phyloP scores from a whole-genome alignment of 2,329 filamentous ascomycete genomes.

The Trichophyton simii region DNA sequence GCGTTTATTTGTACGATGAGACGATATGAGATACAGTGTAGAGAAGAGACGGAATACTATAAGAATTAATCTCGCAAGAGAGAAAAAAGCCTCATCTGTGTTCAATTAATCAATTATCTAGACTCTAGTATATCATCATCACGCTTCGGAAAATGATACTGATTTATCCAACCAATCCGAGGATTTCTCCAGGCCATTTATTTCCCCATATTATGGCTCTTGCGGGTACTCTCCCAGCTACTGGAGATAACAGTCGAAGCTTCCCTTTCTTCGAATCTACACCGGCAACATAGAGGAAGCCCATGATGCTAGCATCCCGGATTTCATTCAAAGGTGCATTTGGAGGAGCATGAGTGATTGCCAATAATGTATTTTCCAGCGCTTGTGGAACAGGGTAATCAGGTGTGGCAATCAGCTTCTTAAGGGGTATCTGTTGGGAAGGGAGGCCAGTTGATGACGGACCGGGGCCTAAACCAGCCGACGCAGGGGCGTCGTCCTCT shows the following conservation, averaged over 20 bases:
- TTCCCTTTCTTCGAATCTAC: constrained; percentile 75
- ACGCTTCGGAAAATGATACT: background rate
- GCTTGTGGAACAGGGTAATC: constrained; percentile 36
- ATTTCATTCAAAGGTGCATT: constrained; percentile 60
- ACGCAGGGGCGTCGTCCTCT: constrained; percentile 13
- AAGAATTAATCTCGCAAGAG: background rate
- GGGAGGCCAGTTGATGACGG: constrained; percentile 14
- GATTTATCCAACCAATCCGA: constrained; percentile 54
- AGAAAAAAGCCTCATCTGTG: background rate
- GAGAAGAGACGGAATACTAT: background rate
- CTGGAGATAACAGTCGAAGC: constrained; percentile 68
- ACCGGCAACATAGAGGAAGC: constrained; percentile 84
- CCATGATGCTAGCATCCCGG: constrained; percentile 71
- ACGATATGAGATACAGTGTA: background rate
- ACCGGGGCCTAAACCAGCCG: constrained; percentile 15
- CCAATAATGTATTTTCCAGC: constrained; percentile 70
- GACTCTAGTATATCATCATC: background rate
- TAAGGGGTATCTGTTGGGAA: constrained; percentile 31
- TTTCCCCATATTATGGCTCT: constrained; percentile 67
- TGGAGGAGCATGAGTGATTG: constrained; percentile 65
- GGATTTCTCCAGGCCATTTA: constrained; percentile 71
- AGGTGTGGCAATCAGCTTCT: constrained; percentile 47
- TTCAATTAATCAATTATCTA: background rate
- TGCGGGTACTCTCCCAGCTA: constrained; percentile 67
- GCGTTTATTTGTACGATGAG: background rate